Percentiles rank a stretch among this genome's conserved stretches.
Evolutionary conservation across 768 basidiomycete genomes (phyloP).

Genomic region (Brasilioporus rufonigricans): DNA sequence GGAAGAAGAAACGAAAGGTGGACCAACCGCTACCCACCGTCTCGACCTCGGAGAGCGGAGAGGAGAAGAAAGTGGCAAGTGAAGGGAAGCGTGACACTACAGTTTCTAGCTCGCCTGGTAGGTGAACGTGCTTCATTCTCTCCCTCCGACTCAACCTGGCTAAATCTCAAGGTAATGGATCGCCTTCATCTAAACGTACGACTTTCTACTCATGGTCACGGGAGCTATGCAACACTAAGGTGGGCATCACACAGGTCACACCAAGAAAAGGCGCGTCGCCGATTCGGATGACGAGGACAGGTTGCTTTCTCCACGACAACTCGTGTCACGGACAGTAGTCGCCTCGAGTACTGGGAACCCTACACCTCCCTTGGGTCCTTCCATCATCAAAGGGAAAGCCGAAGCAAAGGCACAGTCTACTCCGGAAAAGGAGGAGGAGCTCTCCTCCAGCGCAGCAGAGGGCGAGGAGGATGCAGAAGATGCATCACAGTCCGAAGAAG

Average conservation of each 20-base stretch:
- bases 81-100: constrained; percentile 5
- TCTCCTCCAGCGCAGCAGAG: constrained; percentile 33
- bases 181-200: constrained; percentile 23
- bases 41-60: constrained; percentile 25
- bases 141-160: constrained; percentile 1
- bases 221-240: not conserved
- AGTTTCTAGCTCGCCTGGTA: constrained; percentile 7
- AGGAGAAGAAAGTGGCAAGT: constrained; percentile 23
- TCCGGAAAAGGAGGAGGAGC: constrained; percentile 34
- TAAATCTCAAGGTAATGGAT: constrained; percentile 39
- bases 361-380: constrained; percentile 2
- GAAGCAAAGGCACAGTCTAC: constrained; percentile 7
- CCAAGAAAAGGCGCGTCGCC: constrained; percentile 53
- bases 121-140: constrained; percentile 1
- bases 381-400: constrained; percentile 13
- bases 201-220: not conserved
- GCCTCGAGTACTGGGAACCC: not conserved
- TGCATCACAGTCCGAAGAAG: constrained; percentile 43
- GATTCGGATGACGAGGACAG: constrained; percentile 37
- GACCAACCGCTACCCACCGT: constrained; percentile 19
- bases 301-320: not conserved
- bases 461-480: constrained; percentile 43
- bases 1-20: constrained; percentile 37
- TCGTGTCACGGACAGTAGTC: not conserved
- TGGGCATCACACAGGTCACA: constrained; percentile 22